Evolutionary conservation across 306 rosid species (phyloP), one percentile per base, ranked within the genome.

Genomic region (Hippophae rhamnoides): DNA sequence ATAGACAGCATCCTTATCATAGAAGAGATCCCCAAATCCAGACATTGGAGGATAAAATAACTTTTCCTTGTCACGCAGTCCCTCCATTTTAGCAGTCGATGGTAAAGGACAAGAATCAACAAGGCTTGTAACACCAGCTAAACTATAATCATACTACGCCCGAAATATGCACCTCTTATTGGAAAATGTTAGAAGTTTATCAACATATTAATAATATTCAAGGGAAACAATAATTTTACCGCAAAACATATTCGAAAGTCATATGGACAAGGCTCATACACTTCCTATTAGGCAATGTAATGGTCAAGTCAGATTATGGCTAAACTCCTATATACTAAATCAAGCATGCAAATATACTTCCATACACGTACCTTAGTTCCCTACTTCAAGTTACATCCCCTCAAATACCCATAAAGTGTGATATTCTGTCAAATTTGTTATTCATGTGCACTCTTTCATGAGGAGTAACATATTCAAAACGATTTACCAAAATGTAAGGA

Each of bases 51-150:
- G 96, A 69, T 92, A 85, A 70, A 87, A 92, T 62, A 85, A 72
- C 67, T 78, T 92, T 61, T 92, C 96, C 80, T 78, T 92, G 18
- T 92, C 98, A 25, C 98, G 96, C 66, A 92, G 74, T 13, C 98
- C 98, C 72, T 92, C 87, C 93, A 83, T 92, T 80, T 87, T 92
- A 52, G 98, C 96, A 69, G 96, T 96, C 73, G 96, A 87, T 58
- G 98, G 98, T 69, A 87, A 81, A 67, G 96, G 93, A 59, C 98
- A 92, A 44, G 98, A 96, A 80, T 92, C 98, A 13, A 92, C 82
- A 67, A 92, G 80, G 58, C 59, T 77, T 60, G 88, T 71, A 55
- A 72, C 25, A 47, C 73, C 72, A 69, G 89, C 84, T 67, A 87
- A 76, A 76, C 74, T 50, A 64, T 72, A 86, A 83, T 92, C 98